Percentiles rank a stretch among this genome's conserved stretches.
Conservation (phyloP, 495 filamentous ascomycete species). For the Annulohypoxylon stygium region DNA sequence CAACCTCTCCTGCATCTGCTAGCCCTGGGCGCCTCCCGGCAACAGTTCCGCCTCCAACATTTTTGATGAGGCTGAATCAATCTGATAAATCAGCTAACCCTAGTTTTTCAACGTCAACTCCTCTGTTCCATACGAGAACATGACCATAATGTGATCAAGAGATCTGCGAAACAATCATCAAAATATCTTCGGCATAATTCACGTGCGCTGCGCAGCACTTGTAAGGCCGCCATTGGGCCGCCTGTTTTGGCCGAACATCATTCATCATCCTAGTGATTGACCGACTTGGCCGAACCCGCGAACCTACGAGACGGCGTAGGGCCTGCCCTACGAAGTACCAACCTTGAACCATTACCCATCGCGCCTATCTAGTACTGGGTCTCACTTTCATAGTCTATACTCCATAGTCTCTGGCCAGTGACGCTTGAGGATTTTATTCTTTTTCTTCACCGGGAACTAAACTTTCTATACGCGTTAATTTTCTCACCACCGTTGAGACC, state of each 20-base stretch:
- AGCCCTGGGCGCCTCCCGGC: slow-evolving; percentile 23
- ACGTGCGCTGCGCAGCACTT: slow-evolving; percentile 34
- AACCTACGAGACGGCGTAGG: slow-evolving; percentile 14
- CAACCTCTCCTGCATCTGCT: slow-evolving; percentile 37
- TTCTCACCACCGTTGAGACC: slow-evolving; percentile 11
- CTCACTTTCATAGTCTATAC: slow-evolving; percentile 21
- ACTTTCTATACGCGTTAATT: slow-evolving; percentile 8
- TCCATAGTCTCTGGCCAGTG: slow-evolving; percentile 7
- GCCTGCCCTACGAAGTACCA: slow-evolving; percentile 20
- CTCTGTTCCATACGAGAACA: slow-evolving; percentile 33
- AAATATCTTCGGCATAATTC: slow-evolving; percentile 32
- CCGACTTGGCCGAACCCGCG: slow-evolving; percentile 14
- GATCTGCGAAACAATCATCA: slow-evolving; percentile 23
- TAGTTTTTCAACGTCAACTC: slow-evolving; percentile 47
- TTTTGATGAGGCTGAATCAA: slow-evolving; percentile 49
- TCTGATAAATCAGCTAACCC: slow-evolving; percentile 44
- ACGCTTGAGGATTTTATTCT: slow-evolving; percentile 13
- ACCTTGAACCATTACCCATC: slow-evolving; percentile 16
- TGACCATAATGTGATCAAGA: slow-evolving; percentile 29
- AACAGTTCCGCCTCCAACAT: slow-evolving; percentile 46
- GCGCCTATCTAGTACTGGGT: slow-evolving; percentile 4
- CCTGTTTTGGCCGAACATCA: slow-evolving; percentile 29
- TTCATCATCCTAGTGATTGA: slow-evolving; percentile 18
- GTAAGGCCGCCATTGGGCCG: slow-evolving; percentile 44
- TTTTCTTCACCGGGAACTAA: slow-evolving; percentile 16